Base-by-base conservation (phyloP, 805 yeast genomes). In the Maudiozyma serrabonitensis region DNA sequence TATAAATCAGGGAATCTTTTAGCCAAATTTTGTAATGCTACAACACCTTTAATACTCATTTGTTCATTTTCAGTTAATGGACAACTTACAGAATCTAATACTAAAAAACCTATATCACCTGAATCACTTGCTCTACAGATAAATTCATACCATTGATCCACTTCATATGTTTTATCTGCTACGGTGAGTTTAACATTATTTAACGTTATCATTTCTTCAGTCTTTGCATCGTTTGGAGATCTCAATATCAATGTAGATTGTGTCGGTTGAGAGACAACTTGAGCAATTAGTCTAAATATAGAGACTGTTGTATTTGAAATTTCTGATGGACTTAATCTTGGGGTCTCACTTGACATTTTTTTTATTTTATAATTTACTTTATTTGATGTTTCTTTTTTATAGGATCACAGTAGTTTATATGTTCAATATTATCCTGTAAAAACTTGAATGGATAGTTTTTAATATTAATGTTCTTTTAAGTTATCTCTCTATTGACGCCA, bases 91-190 rank as follows among this genome's bases (percentile, higher is more conserved):
- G 68, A 60, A 51, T 66, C 69, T 35, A 66, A 52, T n/a, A 64
- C 61, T 41, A 66, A 46, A 42, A 66, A 62, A 7, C 64, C 68
- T 9, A 55, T 53, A 34, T 66, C 69, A 26, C 69, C 69, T 32
- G 56, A 54, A 51, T 66, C 69, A 43, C 61, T 59, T 8, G 60
- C 53, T 45, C 69, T 56, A 41, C 68, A 64, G 6, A 66, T 62
- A 46, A 66, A 62, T 52, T 66, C 69, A 48, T 62, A 65, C 69
- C 69, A 66, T n/a, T 54, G 46, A n/a, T 56, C 66, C 1, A 52
- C 40, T 28, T 57, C 62, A 32, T 63, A 60, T 32, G 57, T 55
- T 45, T 54, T 56, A 26, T 52, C 57, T 46, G 51, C 47, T 46
- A 56, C 50, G 1, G 67, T 56, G 6, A 64, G 56, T 39, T 60